Evolutionary conservation across 2,329 filamentous ascomycete species (phyloP).

Genomic region (Pyrenochaeta sp.): DNA sequence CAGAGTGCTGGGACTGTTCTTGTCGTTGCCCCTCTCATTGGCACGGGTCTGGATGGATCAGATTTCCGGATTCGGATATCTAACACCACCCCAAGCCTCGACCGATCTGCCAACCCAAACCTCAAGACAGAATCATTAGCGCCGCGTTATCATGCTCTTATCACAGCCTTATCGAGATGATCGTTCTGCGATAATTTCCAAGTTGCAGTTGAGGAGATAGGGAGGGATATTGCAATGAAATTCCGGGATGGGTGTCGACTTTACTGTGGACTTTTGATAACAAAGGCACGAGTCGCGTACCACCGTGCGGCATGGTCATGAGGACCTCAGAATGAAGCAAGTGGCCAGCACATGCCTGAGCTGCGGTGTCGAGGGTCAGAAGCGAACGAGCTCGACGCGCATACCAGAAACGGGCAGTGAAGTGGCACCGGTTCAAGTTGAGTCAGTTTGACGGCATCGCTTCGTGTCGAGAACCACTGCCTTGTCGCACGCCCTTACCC

Average conservation of each 20-base stretch:
- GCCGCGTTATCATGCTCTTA: conserved; percentile 20
- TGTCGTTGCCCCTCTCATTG: conserved; percentile 34
- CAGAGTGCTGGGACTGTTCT: conserved; percentile 30
- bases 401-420: conserved; percentile 2
- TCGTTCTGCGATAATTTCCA: conserved; percentile 11
- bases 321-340: not conserved
- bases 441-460: not conserved
- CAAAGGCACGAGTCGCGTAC: not conserved
- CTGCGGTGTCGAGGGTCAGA: not conserved
- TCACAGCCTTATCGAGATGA: conserved; percentile 21
- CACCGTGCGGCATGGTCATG: not conserved
- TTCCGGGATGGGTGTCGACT: not conserved
- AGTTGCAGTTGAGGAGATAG: conserved; percentile 7
- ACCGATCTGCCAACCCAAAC: conserved; percentile 26
- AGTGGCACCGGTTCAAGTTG: not conserved
- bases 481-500: conserved; percentile 11
- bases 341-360: not conserved
- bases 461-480: conserved; percentile 3
- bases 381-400: not conserved
- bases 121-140: conserved; percentile 17
- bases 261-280: conserved; percentile 2
- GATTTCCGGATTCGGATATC: conserved; percentile 41
- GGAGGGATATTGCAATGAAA: conserved; percentile 10
- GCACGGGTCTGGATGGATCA: conserved; percentile 40
- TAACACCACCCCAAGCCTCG: conserved; percentile 28